Percentiles rank a stretch among this genome's conserved stretches.
Conservation (phyloP, 2,329 filamentous ascomycete species). For the Paramyrothecium sp. region DNA sequence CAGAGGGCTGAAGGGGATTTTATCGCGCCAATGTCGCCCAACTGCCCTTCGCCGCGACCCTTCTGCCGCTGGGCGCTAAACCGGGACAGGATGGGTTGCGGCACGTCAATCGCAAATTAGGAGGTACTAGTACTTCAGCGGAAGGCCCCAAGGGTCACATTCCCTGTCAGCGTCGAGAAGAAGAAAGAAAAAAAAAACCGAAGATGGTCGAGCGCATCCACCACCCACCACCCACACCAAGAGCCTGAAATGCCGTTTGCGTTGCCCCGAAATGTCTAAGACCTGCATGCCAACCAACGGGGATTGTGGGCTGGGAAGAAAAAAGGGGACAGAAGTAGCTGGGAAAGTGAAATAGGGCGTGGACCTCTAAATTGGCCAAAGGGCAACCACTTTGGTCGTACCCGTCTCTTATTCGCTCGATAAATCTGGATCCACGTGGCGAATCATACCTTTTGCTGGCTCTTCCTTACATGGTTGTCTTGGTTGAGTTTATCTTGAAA, state of each 20-base stretch:
- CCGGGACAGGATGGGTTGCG: background rate
- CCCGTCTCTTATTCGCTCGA: too few species aligned
- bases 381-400: too few species aligned
- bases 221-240: too few species aligned
- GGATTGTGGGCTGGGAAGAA: too few species aligned
- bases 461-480: too few species aligned
- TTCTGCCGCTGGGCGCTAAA: background rate
- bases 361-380: too few species aligned
- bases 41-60: background rate
- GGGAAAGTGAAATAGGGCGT: too few species aligned
- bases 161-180: background rate
- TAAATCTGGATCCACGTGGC: too few species aligned
- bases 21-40: background rate
- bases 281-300: background rate
- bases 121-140: background rate
- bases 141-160: background rate
- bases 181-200: background rate
- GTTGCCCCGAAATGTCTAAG: background rate
- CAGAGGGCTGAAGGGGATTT: too few species aligned
- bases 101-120: background rate
- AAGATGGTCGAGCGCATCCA: background rate
- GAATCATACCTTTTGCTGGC: too few species aligned
- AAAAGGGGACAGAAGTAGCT: too few species aligned
- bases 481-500: background rate
- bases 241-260: too few species aligned